phyloP scores from a whole-genome alignment of 2,329 filamentous ascomycete species.

The Diaporthe australafricana region DNA sequence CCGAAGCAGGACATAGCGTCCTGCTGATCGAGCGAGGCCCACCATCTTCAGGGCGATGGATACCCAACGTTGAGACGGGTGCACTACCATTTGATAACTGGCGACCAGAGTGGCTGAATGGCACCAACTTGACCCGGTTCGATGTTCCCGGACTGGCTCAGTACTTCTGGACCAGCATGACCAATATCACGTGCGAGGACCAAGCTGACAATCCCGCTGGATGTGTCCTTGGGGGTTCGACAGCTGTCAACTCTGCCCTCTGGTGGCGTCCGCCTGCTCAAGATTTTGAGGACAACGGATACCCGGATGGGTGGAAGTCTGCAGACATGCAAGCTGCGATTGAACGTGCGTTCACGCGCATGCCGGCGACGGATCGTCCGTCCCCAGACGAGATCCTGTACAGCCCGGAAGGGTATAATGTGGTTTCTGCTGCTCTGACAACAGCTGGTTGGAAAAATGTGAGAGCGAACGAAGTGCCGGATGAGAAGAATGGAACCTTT shows the following conservation, averaged over 20 bases:
- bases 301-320: slow-evolving; percentile 74
- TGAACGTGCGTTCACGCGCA: slow-evolving; percentile 68
- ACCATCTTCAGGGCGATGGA: slow-evolving; percentile 73
- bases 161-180: slow-evolving; percentile 74
- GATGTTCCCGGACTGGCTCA: slow-evolving; percentile 80
- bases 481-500: slow-evolving; percentile 71
- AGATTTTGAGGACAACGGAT: slow-evolving; percentile 68
- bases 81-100: background rate
- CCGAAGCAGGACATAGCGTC: slow-evolving; percentile 73
- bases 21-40: slow-evolving; percentile 72
- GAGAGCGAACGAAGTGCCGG: slow-evolving; percentile 66
- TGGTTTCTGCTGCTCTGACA: slow-evolving; percentile 65
- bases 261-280: slow-evolving; percentile 62
- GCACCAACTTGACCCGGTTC: slow-evolving; percentile 74
- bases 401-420: slow-evolving; percentile 67
- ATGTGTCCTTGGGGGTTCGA: slow-evolving; percentile 76
- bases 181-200: slow-evolving; percentile 74
- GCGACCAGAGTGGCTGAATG: slow-evolving; percentile 68
- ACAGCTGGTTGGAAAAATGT: slow-evolving; percentile 69
- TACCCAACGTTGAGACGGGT: slow-evolving; percentile 63
- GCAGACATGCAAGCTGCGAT: slow-evolving; percentile 68
- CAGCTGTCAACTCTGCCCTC: slow-evolving; percentile 75
- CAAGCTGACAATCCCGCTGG: slow-evolving; percentile 77
- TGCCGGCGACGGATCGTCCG: slow-evolving; percentile 71
- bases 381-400: slow-evolving; percentile 68